A percentile compares a stretch with the other conserved stretches of the same genome.
phyloP scores from a whole-genome alignment of 345 rosid species.

The Citrus mangshanensis region DNA sequence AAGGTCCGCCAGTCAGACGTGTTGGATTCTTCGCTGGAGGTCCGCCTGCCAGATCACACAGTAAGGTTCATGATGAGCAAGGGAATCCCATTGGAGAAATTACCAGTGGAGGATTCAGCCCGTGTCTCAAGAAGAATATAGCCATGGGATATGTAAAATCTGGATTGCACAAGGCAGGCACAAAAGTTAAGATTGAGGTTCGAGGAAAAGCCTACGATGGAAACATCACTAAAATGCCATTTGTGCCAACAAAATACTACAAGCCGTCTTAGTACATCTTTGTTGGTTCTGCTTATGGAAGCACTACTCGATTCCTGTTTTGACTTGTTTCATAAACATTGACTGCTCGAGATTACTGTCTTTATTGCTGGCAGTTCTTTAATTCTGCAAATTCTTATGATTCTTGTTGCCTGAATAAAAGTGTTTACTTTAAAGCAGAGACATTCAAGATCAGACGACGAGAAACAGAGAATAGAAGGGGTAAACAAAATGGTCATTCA shows the following conservation, averaged over 20 bases:
- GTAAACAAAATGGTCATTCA: no score
- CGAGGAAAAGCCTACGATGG: constrained; percentile 92
- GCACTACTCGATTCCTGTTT: constrained; percentile 14
- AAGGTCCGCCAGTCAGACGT: constrained; percentile 84
- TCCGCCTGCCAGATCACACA: constrained; percentile 91
- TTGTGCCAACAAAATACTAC: constrained; percentile 80
- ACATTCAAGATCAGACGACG: neutral
- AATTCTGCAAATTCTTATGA: neutral
- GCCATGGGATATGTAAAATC: constrained; percentile 98
- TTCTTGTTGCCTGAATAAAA: neutral
- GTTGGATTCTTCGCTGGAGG: constrained; percentile 83
- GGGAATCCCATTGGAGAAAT: constrained; percentile 83
- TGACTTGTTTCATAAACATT: neutral
- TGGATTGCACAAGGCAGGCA: constrained; percentile 79
- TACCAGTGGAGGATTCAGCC: constrained; percentile 97
- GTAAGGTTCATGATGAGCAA: constrained; percentile 78
- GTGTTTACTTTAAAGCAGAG: neutral
- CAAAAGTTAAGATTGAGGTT: constrained; percentile 71
- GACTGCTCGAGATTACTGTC: neutral
- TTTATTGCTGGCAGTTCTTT: neutral
- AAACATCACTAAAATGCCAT: constrained; percentile 76
- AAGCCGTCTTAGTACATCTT: constrained; percentile 54
- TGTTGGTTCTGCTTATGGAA: constrained; percentile 4
- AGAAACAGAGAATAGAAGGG: neutral
- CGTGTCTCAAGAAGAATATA: constrained; percentile 94